Conservation (phyloP, 2,329 filamentous ascomycete genomes). For the Raffaelea ambrosiae region DNA sequence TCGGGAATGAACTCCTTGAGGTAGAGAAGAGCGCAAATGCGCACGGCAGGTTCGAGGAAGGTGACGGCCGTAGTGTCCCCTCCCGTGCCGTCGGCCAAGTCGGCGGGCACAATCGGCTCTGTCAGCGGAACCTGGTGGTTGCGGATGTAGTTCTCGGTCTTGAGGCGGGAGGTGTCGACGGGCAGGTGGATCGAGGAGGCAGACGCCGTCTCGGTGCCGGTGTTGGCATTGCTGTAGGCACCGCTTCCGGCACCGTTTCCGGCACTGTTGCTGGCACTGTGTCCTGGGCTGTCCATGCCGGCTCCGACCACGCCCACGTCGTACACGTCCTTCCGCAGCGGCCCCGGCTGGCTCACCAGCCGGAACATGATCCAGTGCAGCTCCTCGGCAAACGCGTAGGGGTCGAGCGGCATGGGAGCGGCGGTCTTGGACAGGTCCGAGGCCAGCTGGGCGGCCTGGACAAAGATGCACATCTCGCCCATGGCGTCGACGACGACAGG, state of each 20-base stretch:
- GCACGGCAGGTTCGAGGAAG: slow-evolving; percentile 19
- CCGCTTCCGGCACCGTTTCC: too few species aligned
- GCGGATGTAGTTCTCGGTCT: slow-evolving; percentile 14
- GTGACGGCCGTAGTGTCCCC: background rate
- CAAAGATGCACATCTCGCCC: slow-evolving; percentile 18
- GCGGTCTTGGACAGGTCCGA: slow-evolving; percentile 8
- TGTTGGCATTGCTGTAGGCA: background rate
- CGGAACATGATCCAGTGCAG: slow-evolving; percentile 20
- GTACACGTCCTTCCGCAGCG: slow-evolving; percentile 15
- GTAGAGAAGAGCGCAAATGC: slow-evolving; percentile 21
- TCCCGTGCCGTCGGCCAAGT: background rate
- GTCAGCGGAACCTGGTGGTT: slow-evolving; percentile 17
- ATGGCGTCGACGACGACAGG: slow-evolving; percentile 17
- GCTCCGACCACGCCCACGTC: background rate
- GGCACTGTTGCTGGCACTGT: background rate
- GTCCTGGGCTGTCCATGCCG: too few species aligned
- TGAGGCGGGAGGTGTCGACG: slow-evolving; percentile 10
- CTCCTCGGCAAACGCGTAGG: slow-evolving; percentile 22
- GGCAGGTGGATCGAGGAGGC: slow-evolving; percentile 6
- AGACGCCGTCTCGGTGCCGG: background rate
- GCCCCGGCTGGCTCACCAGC: slow-evolving; percentile 18
- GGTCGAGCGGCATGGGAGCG: slow-evolving; percentile 16
- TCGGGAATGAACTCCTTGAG: slow-evolving; percentile 24
- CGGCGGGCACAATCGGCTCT: slow-evolving; percentile 8
- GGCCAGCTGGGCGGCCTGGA: slow-evolving; percentile 16